Evolutionary conservation across 768 basidiomycete genomes (phyloP).

Genomic region (Suillus sp.): DNA sequence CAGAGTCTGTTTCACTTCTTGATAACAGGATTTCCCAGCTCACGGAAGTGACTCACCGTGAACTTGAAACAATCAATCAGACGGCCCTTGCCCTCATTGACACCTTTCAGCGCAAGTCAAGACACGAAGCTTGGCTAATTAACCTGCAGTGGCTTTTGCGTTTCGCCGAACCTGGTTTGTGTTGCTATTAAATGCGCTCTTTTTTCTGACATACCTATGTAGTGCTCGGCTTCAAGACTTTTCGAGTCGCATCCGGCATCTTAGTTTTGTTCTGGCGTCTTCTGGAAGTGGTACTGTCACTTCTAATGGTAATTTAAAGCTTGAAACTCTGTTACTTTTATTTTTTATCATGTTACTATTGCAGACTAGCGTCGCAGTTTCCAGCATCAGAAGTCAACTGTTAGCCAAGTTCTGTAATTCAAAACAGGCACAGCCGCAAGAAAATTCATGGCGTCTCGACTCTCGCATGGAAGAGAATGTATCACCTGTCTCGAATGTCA

Average conservation of each 20-base stretch:
- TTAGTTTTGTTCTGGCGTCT: slow-evolving; percentile 34
- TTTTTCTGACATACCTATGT: neutral
- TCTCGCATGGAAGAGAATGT: neutral
- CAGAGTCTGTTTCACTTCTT: slow-evolving; percentile 39
- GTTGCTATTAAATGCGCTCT: slow-evolving; percentile 14
- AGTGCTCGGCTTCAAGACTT: slow-evolving; percentile 28
- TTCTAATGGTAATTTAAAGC: slow-evolving; percentile 42
- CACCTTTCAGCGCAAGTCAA: slow-evolving; percentile 14
- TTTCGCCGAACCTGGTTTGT: slow-evolving; percentile 24
- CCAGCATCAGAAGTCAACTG: slow-evolving; percentile 32
- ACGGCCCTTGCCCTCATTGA: slow-evolving; percentile 38
- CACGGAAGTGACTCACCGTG: slow-evolving; percentile 40
- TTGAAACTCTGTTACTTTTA: slow-evolving; percentile 5
- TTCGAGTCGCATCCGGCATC: slow-evolving; percentile 29
- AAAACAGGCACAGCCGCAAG: neutral
- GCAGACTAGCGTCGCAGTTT: slow-evolving; percentile 40
- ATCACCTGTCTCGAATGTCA: neutral
- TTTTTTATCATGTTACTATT: neutral
- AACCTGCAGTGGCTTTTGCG: slow-evolving; percentile 24
- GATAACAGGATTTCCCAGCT: slow-evolving; percentile 39
- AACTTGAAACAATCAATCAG: slow-evolving; percentile 50
- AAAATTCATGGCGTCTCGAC: neutral
- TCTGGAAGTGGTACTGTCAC: slow-evolving; percentile 38
- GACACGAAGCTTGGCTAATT: neutral
- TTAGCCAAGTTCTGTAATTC: slow-evolving; percentile 14